These are phyloP conservation scores for Pythium myriotylum DNA, from an alignment of 352 stramenopile species.

Conservation along the genomic window DNA sequence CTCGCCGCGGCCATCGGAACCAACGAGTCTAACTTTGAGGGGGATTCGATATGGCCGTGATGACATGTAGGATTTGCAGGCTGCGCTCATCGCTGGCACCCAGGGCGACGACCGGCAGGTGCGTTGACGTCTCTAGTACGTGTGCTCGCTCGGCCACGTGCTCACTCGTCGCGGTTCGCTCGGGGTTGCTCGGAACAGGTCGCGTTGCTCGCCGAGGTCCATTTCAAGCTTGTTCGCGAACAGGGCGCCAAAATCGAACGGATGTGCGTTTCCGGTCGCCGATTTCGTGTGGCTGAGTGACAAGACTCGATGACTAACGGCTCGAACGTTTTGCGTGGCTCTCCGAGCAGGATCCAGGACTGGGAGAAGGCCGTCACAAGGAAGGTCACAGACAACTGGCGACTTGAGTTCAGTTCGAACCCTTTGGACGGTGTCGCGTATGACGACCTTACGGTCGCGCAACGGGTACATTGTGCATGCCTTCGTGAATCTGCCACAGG, in stretches of 20 bases:
- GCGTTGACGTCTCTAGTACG: conserved; percentile 9
- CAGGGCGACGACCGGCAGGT: conserved; percentile 52
- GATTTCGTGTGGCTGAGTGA: background rate
- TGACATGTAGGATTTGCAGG: conserved; percentile 59
- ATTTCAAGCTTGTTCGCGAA: conserved; percentile 81
- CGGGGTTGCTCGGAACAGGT: conserved; percentile 34
- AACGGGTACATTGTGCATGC: conserved; percentile 41
- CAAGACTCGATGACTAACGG: conserved; percentile 1
- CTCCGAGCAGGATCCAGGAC: conserved; percentile 67
- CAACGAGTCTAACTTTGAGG: conserved; percentile 14
- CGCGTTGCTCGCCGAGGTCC: conserved; percentile 73
- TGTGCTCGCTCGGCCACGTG: conserved; percentile 10
- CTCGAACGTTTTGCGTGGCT: conserved; percentile 3
- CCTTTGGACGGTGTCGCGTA: conserved; percentile 64
- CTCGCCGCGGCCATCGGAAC: background rate
- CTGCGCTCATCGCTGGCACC: conserved; percentile 51
- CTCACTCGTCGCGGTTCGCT: conserved; percentile 7
- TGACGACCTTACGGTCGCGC: conserved; percentile 53
- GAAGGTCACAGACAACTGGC: conserved; percentile 83
- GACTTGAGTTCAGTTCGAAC: conserved; percentile 62
- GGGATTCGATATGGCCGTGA: conserved; percentile 17
- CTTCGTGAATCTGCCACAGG: background rate
- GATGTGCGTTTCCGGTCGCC: conserved; percentile 50
- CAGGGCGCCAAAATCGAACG: conserved; percentile 78
- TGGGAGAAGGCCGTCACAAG: conserved; percentile 76